Conservation (phyloP, 1,139 yeast genomes). For the Pneumocystis oryctolagi region DNA sequence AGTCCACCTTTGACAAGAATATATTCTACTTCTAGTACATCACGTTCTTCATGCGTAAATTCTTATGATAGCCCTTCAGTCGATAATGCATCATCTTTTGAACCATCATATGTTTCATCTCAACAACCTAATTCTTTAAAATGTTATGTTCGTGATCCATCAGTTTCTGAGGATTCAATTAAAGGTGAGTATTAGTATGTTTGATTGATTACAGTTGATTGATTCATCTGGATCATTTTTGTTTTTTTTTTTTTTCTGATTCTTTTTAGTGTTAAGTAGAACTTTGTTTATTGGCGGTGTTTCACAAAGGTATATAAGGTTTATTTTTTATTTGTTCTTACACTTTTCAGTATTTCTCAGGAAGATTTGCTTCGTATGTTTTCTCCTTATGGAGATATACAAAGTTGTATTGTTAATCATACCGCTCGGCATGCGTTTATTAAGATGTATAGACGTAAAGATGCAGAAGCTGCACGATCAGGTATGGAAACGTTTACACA, state of each 20-base stretch:
- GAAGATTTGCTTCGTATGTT: conserved; percentile 43
- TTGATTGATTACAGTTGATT: neutral
- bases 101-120: neutral
- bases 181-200: conserved; percentile 47
- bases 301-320: conserved; percentile 31
- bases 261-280: conserved; percentile 27
- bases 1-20: conserved; percentile 1
- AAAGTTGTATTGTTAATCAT: conserved; percentile 70
- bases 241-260: neutral
- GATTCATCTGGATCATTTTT: neutral
- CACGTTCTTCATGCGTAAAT: neutral
- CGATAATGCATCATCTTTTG: neutral
- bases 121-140: conserved; percentile 26
- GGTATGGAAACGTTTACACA: conserved; percentile 37
- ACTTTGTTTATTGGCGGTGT: conserved; percentile 91
- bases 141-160: conserved; percentile 48
- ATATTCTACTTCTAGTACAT: conserved; percentile 9
- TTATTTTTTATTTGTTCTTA: neutral
- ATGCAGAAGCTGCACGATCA: conserved; percentile 60
- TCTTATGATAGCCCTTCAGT: conserved; percentile 2
- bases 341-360: conserved; percentile 46
- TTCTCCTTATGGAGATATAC: conserved; percentile 88
- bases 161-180: conserved; percentile 64
- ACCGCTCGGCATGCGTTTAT: conserved; percentile 93
- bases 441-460: conserved; percentile 85